Evolutionary conservation across 192 early-diverging fungal species (phyloP), one percentile per base, ranked within the genome.

Genomic region (Phlyctochytrium planicorne): DNA sequence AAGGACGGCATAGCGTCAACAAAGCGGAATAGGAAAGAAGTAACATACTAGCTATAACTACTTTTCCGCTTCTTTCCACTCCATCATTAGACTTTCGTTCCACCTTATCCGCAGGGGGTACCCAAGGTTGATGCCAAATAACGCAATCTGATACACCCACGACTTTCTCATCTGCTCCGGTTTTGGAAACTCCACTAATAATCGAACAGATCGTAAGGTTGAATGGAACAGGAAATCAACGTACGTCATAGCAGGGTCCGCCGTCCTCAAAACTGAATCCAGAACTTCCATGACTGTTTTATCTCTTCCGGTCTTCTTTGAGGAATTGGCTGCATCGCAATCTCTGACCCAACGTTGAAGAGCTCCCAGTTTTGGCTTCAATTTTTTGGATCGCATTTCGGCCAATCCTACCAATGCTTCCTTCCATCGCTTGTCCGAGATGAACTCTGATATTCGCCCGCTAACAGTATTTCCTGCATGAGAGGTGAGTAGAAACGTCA

Each of bases 311-410:
- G 60, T 75, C 24, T 71, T 72, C 2, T 72, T 75, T 53, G 73
- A 77, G 30, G 80, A 66, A 20, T 71, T 69, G 0, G 78, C 78
- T 2, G 88, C 88, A 69, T 89, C 88, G 57, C 88, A 89, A 55
- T 87, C 88, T n/a, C 88, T 73, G 30, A 86, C 84, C 88, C 88
- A 89, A 10, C 88, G 73, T 59, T 89, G 88, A 20, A 89, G 59
- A 0, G 84, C 79, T 20, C 88, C 88, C 2, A 89, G 75, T 53
- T 84, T 84, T 2, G 83, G 84, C 4, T 72, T 69, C 50, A 75
- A 69, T 0, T 77, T 79, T 12, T 70, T 68, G 12, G 66, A 62
- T 56, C 83, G 67, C 87, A 88, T 86, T 66, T 84, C 82, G 20
- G 70, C 78, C 61, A 86, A 65, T 2, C 73, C 65, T 0, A 63